phyloP scores from a whole-genome alignment of 1,284 basidiomycete genomes.

The Porogramme epimiltina region DNA sequence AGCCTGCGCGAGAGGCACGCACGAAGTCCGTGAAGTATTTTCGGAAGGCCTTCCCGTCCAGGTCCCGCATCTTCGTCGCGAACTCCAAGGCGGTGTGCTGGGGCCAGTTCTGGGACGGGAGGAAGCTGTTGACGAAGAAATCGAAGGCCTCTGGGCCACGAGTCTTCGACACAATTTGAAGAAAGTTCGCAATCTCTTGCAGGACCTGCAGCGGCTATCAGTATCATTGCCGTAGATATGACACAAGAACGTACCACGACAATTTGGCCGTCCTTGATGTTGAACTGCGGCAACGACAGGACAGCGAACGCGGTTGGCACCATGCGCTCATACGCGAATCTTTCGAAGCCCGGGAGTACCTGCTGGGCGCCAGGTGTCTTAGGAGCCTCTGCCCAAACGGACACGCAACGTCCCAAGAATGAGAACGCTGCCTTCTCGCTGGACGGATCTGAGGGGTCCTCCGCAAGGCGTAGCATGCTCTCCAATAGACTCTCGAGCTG shows the following conservation, averaged over 20 bases:
- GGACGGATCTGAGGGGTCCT: conserved; percentile 71
- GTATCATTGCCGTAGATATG: background rate
- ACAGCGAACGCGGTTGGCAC: conserved; percentile 86
- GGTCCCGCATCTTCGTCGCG: conserved; percentile 71
- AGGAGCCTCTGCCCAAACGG: conserved; percentile 74
- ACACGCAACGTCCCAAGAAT: conserved; percentile 79
- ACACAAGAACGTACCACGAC: conserved; percentile 60
- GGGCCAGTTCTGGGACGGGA: conserved; percentile 91
- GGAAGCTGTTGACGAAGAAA: conserved; percentile 79
- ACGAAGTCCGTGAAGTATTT: conserved; percentile 91
- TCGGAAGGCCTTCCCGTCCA: conserved; percentile 84
- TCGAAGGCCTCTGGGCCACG: conserved; percentile 85
- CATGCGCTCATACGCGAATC: conserved; percentile 89
- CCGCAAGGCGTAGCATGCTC: conserved; percentile 77
- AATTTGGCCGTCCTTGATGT: conserved; percentile 86
- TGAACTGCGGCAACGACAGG: conserved; percentile 80
- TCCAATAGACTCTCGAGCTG: conserved; percentile 74
- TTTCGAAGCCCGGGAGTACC: conserved; percentile 88
- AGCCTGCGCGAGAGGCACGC: conserved; percentile 62
- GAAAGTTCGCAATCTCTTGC: conserved; percentile 83
- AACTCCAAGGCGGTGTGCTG: conserved; percentile 79
- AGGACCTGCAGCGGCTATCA: conserved; percentile 61
- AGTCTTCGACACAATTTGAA: conserved; percentile 79
- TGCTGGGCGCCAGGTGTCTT: conserved; percentile 46
- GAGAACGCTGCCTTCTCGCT: conserved; percentile 83